Base-by-base conservation (phyloP, 139 green algal species). In the Nannochloris sp. region DNA sequence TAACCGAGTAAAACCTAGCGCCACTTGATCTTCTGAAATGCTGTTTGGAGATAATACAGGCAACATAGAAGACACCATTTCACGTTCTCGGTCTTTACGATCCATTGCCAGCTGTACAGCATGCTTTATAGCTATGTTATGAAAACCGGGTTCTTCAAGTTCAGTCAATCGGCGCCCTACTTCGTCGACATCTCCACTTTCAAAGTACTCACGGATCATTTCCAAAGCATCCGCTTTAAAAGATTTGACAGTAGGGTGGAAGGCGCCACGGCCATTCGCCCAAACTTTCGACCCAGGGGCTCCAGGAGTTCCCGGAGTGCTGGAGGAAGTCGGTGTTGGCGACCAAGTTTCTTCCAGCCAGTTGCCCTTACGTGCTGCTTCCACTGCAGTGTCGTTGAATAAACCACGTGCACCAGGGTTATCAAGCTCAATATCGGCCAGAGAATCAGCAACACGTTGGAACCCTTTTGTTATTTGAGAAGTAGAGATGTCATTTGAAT, bases 51-150 rank as follows among this genome's bases (percentile, higher is more conserved):
- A 77, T 38, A 97, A 74, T n/a, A 67, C 59, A 54, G 72, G 79
- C 63, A 97, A 87, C 66, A 97, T 81, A 24, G 64, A 60, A 36
- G 64, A 85, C 8, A 85, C 68, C 68, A 84, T 74, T 82, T 97
- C 93, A 0, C 87, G 65, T 76, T 97, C 91, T 5, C 87, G 61
- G 64, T 92, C 81, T 10, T 79, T 77, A 19, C 87, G 65, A 77
- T 97, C 92, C 74, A 98, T 83, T 4, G 81, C 72, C 68, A 89
- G 71, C 31, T 77, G 71, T 8, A 97, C 60, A 1, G 82, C 69
- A 36, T 85, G 79, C 79, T 96, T 97, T 32, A 97, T 83, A 75
- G 96, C 90, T 51, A 97, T 83, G 56, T 94, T 86, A 66, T 90
- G 78, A 61, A 96, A 86, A 36, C 86, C 92, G 2, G 87, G 85